Conservation (phyloP, 2,329 filamentous ascomycete genomes). For the Paecilomyces variotii region DNA sequence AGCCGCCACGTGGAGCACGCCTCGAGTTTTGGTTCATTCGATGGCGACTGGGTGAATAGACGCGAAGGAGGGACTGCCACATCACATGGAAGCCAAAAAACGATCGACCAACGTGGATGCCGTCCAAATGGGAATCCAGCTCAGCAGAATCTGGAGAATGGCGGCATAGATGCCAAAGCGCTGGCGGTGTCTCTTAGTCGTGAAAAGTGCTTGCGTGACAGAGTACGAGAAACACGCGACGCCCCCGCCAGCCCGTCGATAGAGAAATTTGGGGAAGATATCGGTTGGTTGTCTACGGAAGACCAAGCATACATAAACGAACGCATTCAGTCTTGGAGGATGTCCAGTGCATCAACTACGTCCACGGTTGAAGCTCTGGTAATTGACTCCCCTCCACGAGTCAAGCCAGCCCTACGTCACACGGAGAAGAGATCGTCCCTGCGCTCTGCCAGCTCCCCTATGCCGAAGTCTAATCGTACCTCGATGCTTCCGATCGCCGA, state of each 20-base stretch:
- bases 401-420: slow-evolving; percentile 43
- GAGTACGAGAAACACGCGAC: slow-evolving; percentile 20
- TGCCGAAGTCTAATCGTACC: slow-evolving; percentile 36
- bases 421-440: slow-evolving; percentile 46
- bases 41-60: slow-evolving; percentile 49
- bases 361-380: slow-evolving; percentile 52
- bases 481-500: slow-evolving; percentile 37
- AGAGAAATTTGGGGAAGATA: slow-evolving; percentile 42
- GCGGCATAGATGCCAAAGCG: slow-evolving; percentile 9
- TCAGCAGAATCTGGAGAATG: slow-evolving; percentile 2
- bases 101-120: slow-evolving; percentile 1
- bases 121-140: slow-evolving; percentile 5
- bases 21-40: slow-evolving; percentile 47
- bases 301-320: slow-evolving; percentile 17
- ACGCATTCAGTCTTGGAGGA: slow-evolving; percentile 28
- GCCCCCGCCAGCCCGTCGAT: slow-evolving; percentile 29
- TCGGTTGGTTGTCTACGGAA: slow-evolving; percentile 41
- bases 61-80: slow-evolving; percentile 13
- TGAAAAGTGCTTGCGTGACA: slow-evolving; percentile 25
- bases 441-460: slow-evolving; percentile 39
- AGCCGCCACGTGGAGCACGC: slow-evolving; percentile 19
- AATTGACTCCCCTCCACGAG: slow-evolving; percentile 41
- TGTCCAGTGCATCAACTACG: slow-evolving; percentile 44
- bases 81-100: slow-evolving; percentile 2
- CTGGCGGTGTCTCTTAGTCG: slow-evolving; percentile 16